Percentiles rank a stretch among this genome's conserved stretches.
Conservation (phyloP, 805 yeast species). For the Yamadazyma kitorensis region DNA sequence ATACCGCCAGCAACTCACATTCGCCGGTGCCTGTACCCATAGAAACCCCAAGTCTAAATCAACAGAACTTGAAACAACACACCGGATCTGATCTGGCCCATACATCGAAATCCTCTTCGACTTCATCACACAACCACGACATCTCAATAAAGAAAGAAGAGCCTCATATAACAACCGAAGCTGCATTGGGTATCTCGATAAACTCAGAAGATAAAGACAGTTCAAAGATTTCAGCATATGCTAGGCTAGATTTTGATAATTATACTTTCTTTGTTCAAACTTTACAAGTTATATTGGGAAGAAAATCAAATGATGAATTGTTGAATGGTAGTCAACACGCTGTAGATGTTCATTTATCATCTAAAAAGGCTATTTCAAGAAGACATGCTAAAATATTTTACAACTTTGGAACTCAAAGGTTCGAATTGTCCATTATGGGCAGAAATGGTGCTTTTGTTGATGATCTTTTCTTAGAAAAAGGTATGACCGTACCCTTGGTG, state of each 20-base stretch:
- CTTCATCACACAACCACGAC: background rate
- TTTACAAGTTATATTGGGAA: slow-evolving; percentile 88
- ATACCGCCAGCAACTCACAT: slow-evolving; percentile 15
- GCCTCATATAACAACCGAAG: slow-evolving; percentile 12
- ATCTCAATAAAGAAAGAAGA: slow-evolving; percentile 3
- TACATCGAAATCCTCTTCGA: background rate
- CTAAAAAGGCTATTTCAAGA: slow-evolving; percentile 89
- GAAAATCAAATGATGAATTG: slow-evolving; percentile 57
- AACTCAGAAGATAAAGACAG: slow-evolving; percentile 12
- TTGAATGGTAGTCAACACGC: slow-evolving; percentile 66
- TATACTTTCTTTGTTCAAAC: slow-evolving; percentile 97
- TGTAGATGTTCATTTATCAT: slow-evolving; percentile 90
- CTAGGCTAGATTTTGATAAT: slow-evolving; percentile 83
- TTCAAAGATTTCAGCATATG: slow-evolving; percentile 54
- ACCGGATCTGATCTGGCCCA: background rate
- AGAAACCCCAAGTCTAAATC: too few species aligned
- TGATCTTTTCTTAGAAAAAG: slow-evolving; percentile 83
- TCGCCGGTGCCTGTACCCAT: slow-evolving; percentile 13
- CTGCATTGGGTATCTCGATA: slow-evolving; percentile 9
- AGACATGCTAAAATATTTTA: slow-evolving; percentile 94
- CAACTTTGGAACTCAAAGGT: slow-evolving; percentile 93
- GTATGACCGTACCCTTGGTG: slow-evolving; percentile 81
- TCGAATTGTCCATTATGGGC: slow-evolving; percentile 88
- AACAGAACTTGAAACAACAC: too few species aligned
- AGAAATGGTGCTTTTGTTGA: slow-evolving; percentile 97